phyloP scores from a whole-genome alignment of 768 basidiomycete genomes.

The Infundibulicybe gibba region DNA sequence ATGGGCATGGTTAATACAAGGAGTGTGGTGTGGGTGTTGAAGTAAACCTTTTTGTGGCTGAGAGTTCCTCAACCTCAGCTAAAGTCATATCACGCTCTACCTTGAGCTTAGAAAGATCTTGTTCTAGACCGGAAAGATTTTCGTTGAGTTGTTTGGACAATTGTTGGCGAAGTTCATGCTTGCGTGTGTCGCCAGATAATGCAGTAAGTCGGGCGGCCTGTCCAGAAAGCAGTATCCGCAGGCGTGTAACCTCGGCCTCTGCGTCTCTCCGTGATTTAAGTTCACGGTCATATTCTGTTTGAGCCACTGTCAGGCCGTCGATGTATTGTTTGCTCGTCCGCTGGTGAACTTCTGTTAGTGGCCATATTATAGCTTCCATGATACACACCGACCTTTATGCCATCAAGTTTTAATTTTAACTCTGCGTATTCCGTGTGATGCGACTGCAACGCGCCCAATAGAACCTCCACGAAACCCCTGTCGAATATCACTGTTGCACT shows the following conservation, averaged over 20 bases:
- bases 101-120: conserved; percentile 81
- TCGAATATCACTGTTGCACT: conserved; percentile 66
- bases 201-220: conserved; percentile 86
- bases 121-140: conserved; percentile 75
- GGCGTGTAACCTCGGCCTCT: conserved; percentile 85
- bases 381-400: conserved; percentile 66
- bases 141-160: conserved; percentile 75
- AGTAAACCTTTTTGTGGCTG: conserved; percentile 62
- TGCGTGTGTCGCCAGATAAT: conserved; percentile 74
- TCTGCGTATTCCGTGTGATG: conserved; percentile 55
- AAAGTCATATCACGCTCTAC: conserved; percentile 89
- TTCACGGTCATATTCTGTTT: conserved; percentile 93
- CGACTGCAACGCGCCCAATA: conserved; percentile 64
- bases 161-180: conserved; percentile 77
- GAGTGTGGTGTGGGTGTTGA: neutral
- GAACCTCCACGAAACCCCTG: conserved; percentile 64
- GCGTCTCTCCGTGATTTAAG: conserved; percentile 84
- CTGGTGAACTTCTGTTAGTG: conserved; percentile 35
- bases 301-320: conserved; percentile 88
- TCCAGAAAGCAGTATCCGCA: conserved; percentile 82
- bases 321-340: conserved; percentile 89
- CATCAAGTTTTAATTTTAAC: conserved; percentile 77
- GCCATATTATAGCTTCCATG: neutral
- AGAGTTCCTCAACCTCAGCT: conserved; percentile 91
- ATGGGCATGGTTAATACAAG: conserved; percentile 5